phyloP scores from a whole-genome alignment of 495 filamentous ascomycete genomes.

The Talaromyces ruber region DNA sequence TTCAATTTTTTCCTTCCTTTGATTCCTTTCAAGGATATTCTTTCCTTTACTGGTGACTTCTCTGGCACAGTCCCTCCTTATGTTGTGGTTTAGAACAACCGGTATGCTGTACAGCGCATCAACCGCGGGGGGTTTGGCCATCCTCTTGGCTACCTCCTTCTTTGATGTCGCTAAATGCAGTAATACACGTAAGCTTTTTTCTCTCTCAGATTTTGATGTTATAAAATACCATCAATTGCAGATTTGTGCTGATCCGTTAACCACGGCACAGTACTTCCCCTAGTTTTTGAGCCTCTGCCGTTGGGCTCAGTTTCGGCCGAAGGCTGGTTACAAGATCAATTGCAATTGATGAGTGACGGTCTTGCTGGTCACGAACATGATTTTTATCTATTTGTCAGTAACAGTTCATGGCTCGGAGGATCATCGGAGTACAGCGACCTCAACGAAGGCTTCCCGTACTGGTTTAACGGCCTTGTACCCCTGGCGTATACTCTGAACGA shows the following conservation, averaged over 20 bases:
- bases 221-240: not conserved
- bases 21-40: not conserved
- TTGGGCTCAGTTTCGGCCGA: conserved; percentile 48
- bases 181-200: not conserved
- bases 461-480: conserved; percentile 58
- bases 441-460: conserved; percentile 55
- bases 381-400: conserved; percentile 49
- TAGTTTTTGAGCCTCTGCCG: conserved; percentile 38
- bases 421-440: conserved; percentile 48
- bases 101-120: not conserved
- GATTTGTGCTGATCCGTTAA: not conserved
- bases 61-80: not conserved
- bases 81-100: not conserved
- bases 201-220: not conserved
- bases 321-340: conserved; percentile 54
- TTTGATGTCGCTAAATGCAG: conserved; percentile 2
- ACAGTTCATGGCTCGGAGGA: conserved; percentile 50
- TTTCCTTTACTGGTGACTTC: not conserved
- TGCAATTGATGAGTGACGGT: conserved; percentile 42
- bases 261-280: conserved; percentile 23
- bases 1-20: not conserved
- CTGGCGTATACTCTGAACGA: conserved; percentile 52
- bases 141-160: conserved; percentile 1
- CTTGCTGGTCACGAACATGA: conserved; percentile 52
- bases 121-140: not conserved